These are phyloP conservation scores for Tylopilus subfusipes DNA, from an alignment of 768 basidiomycete genomes.

Conservation along the genomic window DNA sequence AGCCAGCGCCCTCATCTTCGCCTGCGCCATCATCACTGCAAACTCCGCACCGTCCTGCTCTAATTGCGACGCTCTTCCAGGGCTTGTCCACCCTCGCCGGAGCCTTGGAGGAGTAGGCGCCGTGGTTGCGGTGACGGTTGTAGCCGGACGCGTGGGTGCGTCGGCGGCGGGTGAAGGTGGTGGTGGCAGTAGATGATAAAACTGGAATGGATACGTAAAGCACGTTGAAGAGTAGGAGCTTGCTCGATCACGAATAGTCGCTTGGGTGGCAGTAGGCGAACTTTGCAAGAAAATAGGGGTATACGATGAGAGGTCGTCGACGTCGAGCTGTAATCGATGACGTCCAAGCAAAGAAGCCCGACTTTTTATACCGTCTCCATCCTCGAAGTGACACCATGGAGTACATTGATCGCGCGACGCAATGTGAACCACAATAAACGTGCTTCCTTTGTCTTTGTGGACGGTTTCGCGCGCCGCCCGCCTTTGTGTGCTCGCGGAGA, in stretches of 20 bases:
- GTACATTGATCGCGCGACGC: neutral
- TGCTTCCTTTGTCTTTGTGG: constrained; percentile 12
- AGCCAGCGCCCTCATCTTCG: neutral
- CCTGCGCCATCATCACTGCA: neutral
- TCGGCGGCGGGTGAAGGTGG: neutral
- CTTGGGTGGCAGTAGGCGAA: neutral
- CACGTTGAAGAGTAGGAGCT: neutral
- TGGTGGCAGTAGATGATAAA: neutral
- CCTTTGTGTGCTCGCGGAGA: constrained; percentile 16
- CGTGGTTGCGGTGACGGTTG: neutral
- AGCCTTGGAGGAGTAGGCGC: neutral
- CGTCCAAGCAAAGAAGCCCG: neutral
- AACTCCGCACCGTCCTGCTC: constrained; percentile 27
- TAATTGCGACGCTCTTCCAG: constrained; percentile 31
- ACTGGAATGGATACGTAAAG: neutral
- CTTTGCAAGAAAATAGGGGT: neutral
- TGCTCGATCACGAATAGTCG: neutral
- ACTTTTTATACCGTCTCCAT: constrained; percentile 7
- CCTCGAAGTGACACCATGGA: constrained; percentile 2
- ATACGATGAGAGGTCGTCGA: neutral
- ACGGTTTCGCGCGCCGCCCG: neutral
- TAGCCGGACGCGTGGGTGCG: neutral
- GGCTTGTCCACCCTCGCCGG: constrained; percentile 10
- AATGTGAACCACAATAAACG: neutral
- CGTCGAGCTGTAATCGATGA: neutral